Base-by-base conservation (phyloP, 805 yeast genomes). In the Myxozyma neglecta region DNA sequence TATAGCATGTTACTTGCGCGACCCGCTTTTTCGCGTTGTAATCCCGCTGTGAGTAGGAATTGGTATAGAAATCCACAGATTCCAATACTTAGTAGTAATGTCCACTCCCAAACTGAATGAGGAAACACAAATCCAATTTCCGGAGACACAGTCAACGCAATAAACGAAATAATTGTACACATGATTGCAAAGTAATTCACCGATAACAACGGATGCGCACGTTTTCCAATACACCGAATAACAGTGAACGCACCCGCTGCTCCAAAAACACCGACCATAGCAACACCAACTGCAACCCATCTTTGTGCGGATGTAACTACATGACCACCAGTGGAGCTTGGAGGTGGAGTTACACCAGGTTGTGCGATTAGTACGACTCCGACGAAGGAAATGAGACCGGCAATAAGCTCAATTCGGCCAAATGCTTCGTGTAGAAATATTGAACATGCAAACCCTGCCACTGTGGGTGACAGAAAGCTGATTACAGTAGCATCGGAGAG, bases 341-440 rank as follows among this genome's bases (percentile, higher is more conserved):
- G 24, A 14, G 48, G 34, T 20, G 53, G 50, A 7, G 55, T 49
- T 9, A 40, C 47, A 10, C 59, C 76, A 0, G 97, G 97, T 70
- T 89, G 83, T 0, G 96, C 93, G 68, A 91, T 88, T 34, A 91
- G 72, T 0, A 90, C 64, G 2, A 92, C 97, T 6, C 97, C 97
- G 1, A 78, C 65, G 18, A 91, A 76, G 0, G 97, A 89, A 6
- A 85, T 71, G 0, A 84, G 13, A 0, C 91, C 87, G 40, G 96
- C 91, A 0, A 80, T 69, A 0, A 85, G 88, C 74, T 92, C 97
- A 14, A 84, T 70, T 40, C 79, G 66, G 4, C 90, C 82, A 72
- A 88, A 87, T 8, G 80, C 73, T 70, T 91, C 97, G 47, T 83
- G 80, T 36, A 91, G 74, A 2, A 88, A 71, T 1, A 83, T 63